These are phyloP conservation scores for Radiomyces spectabilis DNA, from an alignment of 192 early-diverging fungal genomes.

Conservation along the genomic window DNA sequence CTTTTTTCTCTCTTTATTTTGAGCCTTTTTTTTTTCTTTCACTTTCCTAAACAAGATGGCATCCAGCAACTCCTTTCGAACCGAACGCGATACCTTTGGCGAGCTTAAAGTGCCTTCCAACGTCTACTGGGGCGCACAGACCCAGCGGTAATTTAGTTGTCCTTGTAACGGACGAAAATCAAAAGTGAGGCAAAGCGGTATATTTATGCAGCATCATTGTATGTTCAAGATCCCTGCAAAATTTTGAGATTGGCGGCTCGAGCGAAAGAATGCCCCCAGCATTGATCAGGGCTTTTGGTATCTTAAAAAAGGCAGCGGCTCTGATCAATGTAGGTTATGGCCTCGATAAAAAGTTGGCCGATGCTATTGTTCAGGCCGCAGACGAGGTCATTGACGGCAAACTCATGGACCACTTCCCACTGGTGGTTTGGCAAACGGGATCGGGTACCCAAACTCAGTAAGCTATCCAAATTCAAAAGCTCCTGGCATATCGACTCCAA, in stretches of 20 bases:
- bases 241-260: slow-evolving; percentile 93
- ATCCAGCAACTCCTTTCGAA: slow-evolving; percentile 18
- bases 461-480: neutral
- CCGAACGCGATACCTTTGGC: slow-evolving; percentile 86
- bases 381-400: slow-evolving; percentile 89
- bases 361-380: slow-evolving; percentile 90
- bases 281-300: slow-evolving; percentile 88
- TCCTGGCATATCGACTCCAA: too few species aligned
- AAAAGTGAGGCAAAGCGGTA: too few species aligned
- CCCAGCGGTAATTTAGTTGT: slow-evolving; percentile 60
- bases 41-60: neutral
- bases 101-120: slow-evolving; percentile 88
- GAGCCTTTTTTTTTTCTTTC: slow-evolving; percentile 4
- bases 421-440: slow-evolving; percentile 95
- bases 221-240: slow-evolving; percentile 65
- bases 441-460: slow-evolving; percentile 86
- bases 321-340: slow-evolving; percentile 85
- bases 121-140: slow-evolving; percentile 95
- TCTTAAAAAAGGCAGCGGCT: slow-evolving; percentile 90
- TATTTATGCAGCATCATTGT: neutral
- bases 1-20: slow-evolving; percentile 5
- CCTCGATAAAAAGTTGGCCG: slow-evolving; percentile 66
- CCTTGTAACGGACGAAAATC: too few species aligned
- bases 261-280: slow-evolving; percentile 90
- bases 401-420: slow-evolving; percentile 90